phyloP scores from a whole-genome alignment of 805 yeast species.

The Kluyveromyces siamensis region DNA sequence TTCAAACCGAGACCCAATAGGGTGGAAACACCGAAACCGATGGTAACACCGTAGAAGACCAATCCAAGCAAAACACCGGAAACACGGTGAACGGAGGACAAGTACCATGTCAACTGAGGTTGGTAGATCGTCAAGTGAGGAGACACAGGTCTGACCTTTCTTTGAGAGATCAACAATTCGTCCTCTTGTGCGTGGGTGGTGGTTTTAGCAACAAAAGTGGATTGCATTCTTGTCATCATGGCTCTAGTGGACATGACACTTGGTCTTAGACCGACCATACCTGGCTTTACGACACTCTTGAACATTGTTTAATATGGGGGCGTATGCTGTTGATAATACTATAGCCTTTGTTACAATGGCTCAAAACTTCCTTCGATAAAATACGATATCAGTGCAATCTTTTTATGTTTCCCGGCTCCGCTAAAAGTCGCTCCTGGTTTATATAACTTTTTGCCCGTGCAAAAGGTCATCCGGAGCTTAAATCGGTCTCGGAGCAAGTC shows the following conservation, averaged over 20 bases:
- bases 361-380: not conserved
- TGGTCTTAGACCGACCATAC: slow-evolving; percentile 4
- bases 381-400: not conserved
- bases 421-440: not conserved
- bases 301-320: not conserved
- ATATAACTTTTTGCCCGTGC: not conserved
- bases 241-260: slow-evolving; percentile 15
- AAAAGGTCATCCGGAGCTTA: not conserved
- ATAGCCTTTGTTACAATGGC: not conserved
- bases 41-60: slow-evolving; percentile 69
- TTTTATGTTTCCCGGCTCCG: not conserved
- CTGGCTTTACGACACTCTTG: slow-evolving; percentile 1
- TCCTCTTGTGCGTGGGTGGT: slow-evolving; percentile 58
- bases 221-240: slow-evolving; percentile 7
- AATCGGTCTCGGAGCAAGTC: not conserved
- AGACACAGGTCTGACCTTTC: slow-evolving; percentile 80
- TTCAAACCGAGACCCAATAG: slow-evolving; percentile 43
- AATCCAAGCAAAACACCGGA: slow-evolving; percentile 78
- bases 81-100: slow-evolving; percentile 80
- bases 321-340: not conserved
- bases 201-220: slow-evolving; percentile 31
- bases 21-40: slow-evolving; percentile 64
- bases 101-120: slow-evolving; percentile 78
- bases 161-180: slow-evolving; percentile 65
- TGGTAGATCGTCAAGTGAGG: slow-evolving; percentile 87